Evolutionary conservation across 1,284 basidiomycete genomes (phyloP).

Genomic region (Trichosporon sp.): DNA sequence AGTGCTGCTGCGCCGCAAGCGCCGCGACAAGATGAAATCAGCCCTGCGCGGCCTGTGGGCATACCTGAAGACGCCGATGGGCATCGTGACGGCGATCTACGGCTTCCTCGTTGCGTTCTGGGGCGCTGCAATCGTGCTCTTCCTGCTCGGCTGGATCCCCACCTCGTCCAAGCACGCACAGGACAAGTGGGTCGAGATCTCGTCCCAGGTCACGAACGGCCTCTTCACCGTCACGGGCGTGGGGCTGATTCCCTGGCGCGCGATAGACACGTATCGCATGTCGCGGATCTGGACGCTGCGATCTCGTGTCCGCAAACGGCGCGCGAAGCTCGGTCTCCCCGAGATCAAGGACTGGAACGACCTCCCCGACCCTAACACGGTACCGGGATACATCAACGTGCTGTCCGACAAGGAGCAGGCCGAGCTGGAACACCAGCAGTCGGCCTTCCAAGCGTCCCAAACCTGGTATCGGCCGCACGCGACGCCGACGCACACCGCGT

Average conservation of each 20-base stretch:
- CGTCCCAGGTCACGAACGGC: conserved; percentile 73
- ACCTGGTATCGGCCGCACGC: conserved; percentile 88
- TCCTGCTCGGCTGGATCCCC: conserved; percentile 61
- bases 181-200: conserved; percentile 64
- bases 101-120: conserved; percentile 78
- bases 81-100: conserved; percentile 73
- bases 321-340: conserved; percentile 66
- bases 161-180: conserved; percentile 44
- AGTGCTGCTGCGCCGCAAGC: conserved; percentile 62
- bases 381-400: conserved; percentile 68
- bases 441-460: conserved; percentile 58
- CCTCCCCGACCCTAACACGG: conserved; percentile 72
- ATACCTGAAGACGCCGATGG: conserved; percentile 74
- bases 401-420: conserved; percentile 71
- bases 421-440: conserved; percentile 65
- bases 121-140: conserved; percentile 80
- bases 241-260: conserved; percentile 68
- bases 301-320: conserved; percentile 62
- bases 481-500: conserved; percentile 80
- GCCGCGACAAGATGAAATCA: conserved; percentile 66
- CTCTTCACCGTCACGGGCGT: conserved; percentile 74
- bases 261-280: conserved; percentile 76
- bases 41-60: conserved; percentile 75
- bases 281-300: conserved; percentile 74
- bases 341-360: conserved; percentile 72